Percentiles rank a stretch among this genome's conserved stretches.
These are phyloP conservation scores for Fusarium sublunatum DNA, from an alignment of 2,329 filamentous ascomycete genomes.

Conservation along the genomic window DNA sequence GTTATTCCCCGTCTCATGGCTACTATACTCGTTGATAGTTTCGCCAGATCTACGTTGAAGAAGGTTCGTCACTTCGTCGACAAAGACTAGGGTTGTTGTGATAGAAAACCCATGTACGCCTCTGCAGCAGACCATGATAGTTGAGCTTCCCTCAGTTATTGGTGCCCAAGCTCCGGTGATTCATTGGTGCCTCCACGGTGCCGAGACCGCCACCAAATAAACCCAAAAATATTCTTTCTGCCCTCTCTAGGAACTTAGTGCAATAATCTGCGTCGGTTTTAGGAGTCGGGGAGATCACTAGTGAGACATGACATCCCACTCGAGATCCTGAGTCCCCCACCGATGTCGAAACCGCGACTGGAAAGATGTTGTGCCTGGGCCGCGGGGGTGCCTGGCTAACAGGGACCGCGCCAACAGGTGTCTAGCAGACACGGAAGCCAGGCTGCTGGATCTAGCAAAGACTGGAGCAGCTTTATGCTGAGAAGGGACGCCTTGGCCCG, in stretches of 20 bases:
- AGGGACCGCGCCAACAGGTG: slow-evolving; percentile 8
- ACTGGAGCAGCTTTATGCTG: slow-evolving; percentile 21
- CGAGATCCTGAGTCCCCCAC: slow-evolving; percentile 17
- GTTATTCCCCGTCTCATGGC: slow-evolving; percentile 33
- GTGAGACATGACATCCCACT: slow-evolving; percentile 24
- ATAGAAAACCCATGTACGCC: neutral
- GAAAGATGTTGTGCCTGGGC: neutral
- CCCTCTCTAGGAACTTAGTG: slow-evolving; percentile 1
- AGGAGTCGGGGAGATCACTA: slow-evolving; percentile 19
- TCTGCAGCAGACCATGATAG: neutral
- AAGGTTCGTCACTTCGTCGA: neutral
- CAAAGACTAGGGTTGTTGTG: neutral
- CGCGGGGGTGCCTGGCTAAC: slow-evolving; percentile 4
- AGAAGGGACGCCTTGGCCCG: slow-evolving; percentile 12
- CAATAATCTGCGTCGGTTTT: slow-evolving; percentile 8
- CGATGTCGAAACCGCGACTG: slow-evolving; percentile 14
- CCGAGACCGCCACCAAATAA: slow-evolving; percentile 30
- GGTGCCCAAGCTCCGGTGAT: slow-evolving; percentile 6
- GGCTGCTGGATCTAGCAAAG: slow-evolving; percentile 20
- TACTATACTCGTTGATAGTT: slow-evolving; percentile 7
- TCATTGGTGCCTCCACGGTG: slow-evolving; percentile 22
- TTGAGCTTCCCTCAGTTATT: slow-evolving; percentile 2
- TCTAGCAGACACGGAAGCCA: slow-evolving; percentile 14
- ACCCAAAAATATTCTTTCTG: slow-evolving; percentile 4
- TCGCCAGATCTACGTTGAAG: neutral